Base-by-base conservation (phyloP, 2,329 filamentous ascomycete genomes). In the Aspergillus sp. region DNA sequence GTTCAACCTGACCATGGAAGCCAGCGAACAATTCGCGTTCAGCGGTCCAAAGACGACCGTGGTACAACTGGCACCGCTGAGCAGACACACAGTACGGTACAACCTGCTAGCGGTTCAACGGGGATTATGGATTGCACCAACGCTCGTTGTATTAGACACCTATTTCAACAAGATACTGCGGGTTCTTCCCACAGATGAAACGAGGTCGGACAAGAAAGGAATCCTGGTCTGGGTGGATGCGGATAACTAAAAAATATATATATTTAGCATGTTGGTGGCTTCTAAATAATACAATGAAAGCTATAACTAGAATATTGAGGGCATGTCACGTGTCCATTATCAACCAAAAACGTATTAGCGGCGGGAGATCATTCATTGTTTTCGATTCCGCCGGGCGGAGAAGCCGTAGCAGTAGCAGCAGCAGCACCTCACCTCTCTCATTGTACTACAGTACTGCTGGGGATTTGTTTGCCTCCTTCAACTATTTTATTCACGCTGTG, bases 131-230 rank as follows among this genome's bases (percentile, higher is more conserved):
- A 80, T 91, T 22, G 20, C 20, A 22, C 49, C 77, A 74, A 44
- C 88, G 35, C 70, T 95, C 52, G 81, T 85, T 52, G 88, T 96
- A 35, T 79, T 88, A 52, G 91, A 95, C 72, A 85, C 86, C 59
- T 95, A 95, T 60, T 97, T 95, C 68, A 90, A 95, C 65, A 95
- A 96, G 75, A 83, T 86, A 38, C 68, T 97, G 51, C 83, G 85
- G 53, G 83, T 95, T 20, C 81, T 89, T 50, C 84, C 88, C 2
- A 91, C 87, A 0, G 86, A 85, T 61, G 86, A 83, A 19, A 84
- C 76, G 67, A 71, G 69, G 52, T 65, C 60, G 51, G 79, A 81
- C 50, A 80, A 79, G 63, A 79, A 76, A 51, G 76, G 75, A 0
- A 60, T 72, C 22, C 51, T 69, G 50, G 58, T 74, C 12, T 73